Evolutionary conservation across 2,329 filamentous ascomycete genomes (phyloP), one percentile per base, ranked within the genome.

Genomic region (Aschersonia sp.): DNA sequence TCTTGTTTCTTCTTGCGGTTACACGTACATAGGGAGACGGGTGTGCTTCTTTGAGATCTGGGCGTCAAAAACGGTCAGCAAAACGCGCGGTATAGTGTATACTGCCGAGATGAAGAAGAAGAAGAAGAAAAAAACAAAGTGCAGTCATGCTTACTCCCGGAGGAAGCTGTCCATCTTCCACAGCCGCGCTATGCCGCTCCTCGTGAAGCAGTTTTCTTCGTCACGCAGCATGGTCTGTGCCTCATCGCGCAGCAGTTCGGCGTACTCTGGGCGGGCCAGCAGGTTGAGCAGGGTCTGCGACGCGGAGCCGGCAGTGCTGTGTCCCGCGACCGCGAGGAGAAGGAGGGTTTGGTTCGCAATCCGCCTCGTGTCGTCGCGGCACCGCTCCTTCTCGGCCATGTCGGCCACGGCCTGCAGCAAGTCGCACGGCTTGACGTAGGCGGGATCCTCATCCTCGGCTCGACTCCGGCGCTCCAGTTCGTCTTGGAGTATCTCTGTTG

Each of bases 101-200:
- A 22, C 22, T 22, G 22, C 22, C 22, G 22, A 2, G 22, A 22
- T 22, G 1, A 4, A 37, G 8, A 37, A 37, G 5, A 37, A 37
- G 32, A 8, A 37, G 7, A 7, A 37, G 32, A 37, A 37, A 32
- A 39, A 37, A 31, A n/a, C n/a, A 30, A 12, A 32, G 12, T 4
- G 12, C 14, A 30, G 30, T 11, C 5, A 22, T 41, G 35, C 50
- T 45, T 6, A 51, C 50, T 51, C 50, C 32, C 50, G 31, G 8
- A 51, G 42, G 39, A 51, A 50, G 31, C 50, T 51, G n/a, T 51
- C 50, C 48, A 51, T 45, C 44, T 51, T 51, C 31, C 44, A 41
- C 11, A 50, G 9, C 42, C 48, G 46, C 12, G 44, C 32, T 29
- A 50, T n/a, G 35, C 41, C 37, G 14, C 48, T 46, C 40, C 46